A percentile compares a stretch with the other conserved stretches of the same genome.
Evolutionary conservation across 2,329 filamentous ascomycete species (phyloP).

Genomic region (Diatrype stigma): DNA sequence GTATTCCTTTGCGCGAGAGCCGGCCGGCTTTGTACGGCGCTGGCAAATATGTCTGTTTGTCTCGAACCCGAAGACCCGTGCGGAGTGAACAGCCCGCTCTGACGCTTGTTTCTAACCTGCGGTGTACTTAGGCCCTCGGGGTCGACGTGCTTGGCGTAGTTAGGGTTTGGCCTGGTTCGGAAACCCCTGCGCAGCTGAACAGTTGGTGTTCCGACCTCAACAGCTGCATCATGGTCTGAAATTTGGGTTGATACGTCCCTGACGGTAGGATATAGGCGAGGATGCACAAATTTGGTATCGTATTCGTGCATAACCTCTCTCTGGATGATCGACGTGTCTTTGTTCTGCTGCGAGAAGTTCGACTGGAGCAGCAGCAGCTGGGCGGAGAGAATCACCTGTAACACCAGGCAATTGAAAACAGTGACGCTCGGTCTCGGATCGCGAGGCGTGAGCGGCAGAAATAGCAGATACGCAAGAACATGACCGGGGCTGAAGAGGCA

Average conservation of each 20-base stretch:
- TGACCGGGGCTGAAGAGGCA: conserved; percentile 92
- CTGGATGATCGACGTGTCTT: conserved; percentile 79
- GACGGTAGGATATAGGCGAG: conserved; percentile 76
- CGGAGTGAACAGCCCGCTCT: conserved; percentile 41
- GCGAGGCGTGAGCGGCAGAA: conserved; percentile 70
- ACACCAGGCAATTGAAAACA: conserved; percentile 74
- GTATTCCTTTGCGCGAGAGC: conserved; percentile 73
- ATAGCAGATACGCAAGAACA: conserved; percentile 83
- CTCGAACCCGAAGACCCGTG: conserved; percentile 22
- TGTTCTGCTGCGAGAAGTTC: conserved; percentile 77
- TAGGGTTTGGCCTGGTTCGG: conserved; percentile 76
- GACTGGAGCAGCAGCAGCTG: conserved; percentile 72
- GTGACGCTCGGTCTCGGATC: conserved; percentile 83
- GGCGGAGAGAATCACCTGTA: conserved; percentile 69
- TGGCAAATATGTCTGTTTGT: conserved; percentile 31
- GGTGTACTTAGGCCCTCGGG: conserved; percentile 46
- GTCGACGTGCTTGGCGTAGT: conserved; percentile 69
- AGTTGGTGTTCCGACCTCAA: conserved; percentile 49
- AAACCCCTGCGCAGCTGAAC: conserved; percentile 71
- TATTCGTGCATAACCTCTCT: conserved; percentile 94
- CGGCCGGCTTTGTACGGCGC: conserved; percentile 38
- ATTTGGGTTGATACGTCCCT: conserved; percentile 77
- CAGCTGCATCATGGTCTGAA: conserved; percentile 43
- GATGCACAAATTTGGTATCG: conserved; percentile 91
- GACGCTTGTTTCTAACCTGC: conserved; percentile 33